Base-by-base conservation (phyloP, 768 basidiomycete genomes). In the Lactarius pseudohatsudake region DNA sequence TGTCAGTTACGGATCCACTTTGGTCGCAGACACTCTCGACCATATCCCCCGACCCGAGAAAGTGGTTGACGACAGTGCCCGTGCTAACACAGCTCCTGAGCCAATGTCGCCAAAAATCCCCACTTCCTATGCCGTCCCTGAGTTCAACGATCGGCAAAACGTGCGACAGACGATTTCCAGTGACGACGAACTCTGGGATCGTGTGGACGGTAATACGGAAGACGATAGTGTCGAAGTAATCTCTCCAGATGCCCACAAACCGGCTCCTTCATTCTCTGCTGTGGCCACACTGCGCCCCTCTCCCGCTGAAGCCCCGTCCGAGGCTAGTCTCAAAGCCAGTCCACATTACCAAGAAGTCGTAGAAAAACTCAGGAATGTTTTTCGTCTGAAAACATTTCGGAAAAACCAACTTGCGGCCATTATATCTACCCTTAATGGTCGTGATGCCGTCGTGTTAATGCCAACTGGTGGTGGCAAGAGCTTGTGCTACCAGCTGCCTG, bases 401-500 rank as follows among this genome's bases (percentile, higher is more conserved):
- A 77, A 76, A 16, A 91, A 98, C 76, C 97, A 98, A 74, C 82
- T 94, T 47, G 88, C 91, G 72, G 94, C 92, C 2, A 91, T 98
- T 69, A 83, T 85, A 54, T 90, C 89, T 18, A 87, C 91, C 0
- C 78, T 99, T 75, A 80, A 82, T 2, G 94, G 90, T 9, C 84
- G 81, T 62, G 96, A 98, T 72, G 92, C 94, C 20, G 94, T 98
- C 70, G 92, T 98, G 20, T 82, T 98, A 9, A 96, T 98, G 86
- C 97, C 97, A 1, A 99, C 97, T 1, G 95, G 94, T 41, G 94
- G 94, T 4, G 94, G 94, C 0, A 95, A 96, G 78, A 91, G 89
- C 72, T 79, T 95, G 45, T 94, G 90, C 71, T 94, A 88, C 76
- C 88, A 98, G 75, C 86, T 98, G 1, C 97, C 97, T 0, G 96